Conservation (phyloP, 805 yeast genomes). For the Sugiyamaella chiloensis region DNA sequence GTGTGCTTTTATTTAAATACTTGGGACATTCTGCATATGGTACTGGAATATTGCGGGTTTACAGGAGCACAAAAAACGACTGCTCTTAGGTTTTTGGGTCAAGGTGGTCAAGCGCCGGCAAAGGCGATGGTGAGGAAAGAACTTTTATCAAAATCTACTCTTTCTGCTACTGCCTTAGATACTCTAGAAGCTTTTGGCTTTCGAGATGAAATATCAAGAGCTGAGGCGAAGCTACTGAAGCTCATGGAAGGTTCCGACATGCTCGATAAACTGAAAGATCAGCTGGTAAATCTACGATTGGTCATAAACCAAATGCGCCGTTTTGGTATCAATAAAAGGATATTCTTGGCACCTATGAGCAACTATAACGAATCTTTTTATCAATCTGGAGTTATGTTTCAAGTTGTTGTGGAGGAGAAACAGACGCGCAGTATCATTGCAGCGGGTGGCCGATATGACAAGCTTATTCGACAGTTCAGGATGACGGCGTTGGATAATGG, state of each 20-base stretch:
- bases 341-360: slow-evolving; percentile 75
- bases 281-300: slow-evolving; percentile 57
- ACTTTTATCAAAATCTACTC: slow-evolving; percentile 61
- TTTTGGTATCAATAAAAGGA: slow-evolving; percentile 55
- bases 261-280: slow-evolving; percentile 56
- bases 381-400: slow-evolving; percentile 82
- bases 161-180: slow-evolving; percentile 77
- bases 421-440: slow-evolving; percentile 49
- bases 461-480: slow-evolving; percentile 61
- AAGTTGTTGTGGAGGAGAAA: slow-evolving; percentile 63
- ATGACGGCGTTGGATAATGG: slow-evolving; percentile 44
- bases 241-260: slow-evolving; percentile 69
- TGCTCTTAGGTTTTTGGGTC: slow-evolving; percentile 71
- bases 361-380: slow-evolving; percentile 81
- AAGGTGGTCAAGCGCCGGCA: slow-evolving; percentile 65
- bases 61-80: slow-evolving; percentile 68
- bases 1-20: slow-evolving; percentile 71
- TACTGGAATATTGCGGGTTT: slow-evolving; percentile 78
- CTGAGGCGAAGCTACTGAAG: slow-evolving; percentile 59
- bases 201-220: slow-evolving; percentile 59
- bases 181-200: slow-evolving; percentile 82
- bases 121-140: slow-evolving; percentile 56
- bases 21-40: slow-evolving; percentile 68
- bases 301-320: slow-evolving; percentile 53
- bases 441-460: slow-evolving; percentile 93